phyloP scores from a whole-genome alignment of 768 basidiomycete species.

The Harrya chromipes region DNA sequence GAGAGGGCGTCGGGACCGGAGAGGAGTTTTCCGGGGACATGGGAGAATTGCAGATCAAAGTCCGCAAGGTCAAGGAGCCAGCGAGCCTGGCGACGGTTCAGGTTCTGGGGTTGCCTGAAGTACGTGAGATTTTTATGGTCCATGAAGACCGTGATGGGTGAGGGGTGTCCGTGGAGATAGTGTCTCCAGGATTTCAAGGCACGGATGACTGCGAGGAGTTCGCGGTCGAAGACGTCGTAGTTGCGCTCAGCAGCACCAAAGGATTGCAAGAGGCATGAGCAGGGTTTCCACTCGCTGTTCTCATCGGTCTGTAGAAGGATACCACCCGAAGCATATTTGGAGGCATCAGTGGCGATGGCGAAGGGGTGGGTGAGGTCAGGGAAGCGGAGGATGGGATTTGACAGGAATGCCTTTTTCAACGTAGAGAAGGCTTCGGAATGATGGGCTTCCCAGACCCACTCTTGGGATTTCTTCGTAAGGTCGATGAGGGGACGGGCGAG shows the following conservation, averaged over 20 bases:
- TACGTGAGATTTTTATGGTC: conserved; percentile 31
- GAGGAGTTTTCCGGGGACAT: no score
- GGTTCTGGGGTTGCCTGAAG: no score
- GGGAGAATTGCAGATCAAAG: no score
- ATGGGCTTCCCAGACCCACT: not conserved
- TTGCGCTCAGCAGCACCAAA: conserved; percentile 38
- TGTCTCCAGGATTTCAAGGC: conserved; percentile 17
- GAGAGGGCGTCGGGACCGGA: no score
- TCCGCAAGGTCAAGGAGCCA: no score
- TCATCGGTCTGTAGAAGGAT: not conserved
- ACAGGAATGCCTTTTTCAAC: not conserved
- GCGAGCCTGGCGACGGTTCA: no score
- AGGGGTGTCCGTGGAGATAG: conserved; percentile 29
- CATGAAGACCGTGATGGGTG: not conserved
- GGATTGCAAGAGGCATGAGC: no score
- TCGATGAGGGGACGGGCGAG: conserved; percentile 22
- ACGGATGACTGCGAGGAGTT: conserved; percentile 32
- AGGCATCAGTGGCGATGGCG: conserved; percentile 1
- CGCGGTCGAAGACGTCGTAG: conserved; percentile 28
- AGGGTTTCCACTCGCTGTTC: not conserved
- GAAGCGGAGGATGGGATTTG: not conserved
- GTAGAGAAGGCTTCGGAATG: not conserved
- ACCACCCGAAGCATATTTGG: not conserved
- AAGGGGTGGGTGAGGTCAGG: conserved; percentile 6
- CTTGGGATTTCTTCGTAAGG: not conserved